Conservation (phyloP, 192 early-diverging fungal species). For the Entomortierella chlamydospora region DNA sequence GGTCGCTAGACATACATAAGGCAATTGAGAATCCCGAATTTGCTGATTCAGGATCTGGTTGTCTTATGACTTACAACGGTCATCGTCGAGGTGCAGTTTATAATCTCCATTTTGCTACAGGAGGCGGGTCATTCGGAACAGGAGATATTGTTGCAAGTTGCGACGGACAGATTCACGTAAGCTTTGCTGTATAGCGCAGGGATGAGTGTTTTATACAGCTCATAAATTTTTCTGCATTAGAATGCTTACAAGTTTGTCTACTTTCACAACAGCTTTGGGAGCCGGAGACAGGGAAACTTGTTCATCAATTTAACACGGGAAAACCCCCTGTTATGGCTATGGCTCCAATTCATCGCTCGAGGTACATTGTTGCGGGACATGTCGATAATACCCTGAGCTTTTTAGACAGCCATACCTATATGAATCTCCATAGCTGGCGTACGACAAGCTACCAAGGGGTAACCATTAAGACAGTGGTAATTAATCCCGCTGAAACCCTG, state of each 20-base stretch:
- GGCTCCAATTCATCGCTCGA: conserved; percentile 62
- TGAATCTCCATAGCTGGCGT: conserved; percentile 37
- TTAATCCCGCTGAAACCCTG: conserved; percentile 61
- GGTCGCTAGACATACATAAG: conserved; percentile 69
- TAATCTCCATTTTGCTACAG: conserved; percentile 65
- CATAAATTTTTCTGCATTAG: too few species aligned
- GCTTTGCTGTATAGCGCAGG: background rate
- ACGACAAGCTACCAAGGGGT: conserved; percentile 30
- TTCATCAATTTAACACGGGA: conserved; percentile 63
- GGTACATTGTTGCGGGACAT: conserved; percentile 62
- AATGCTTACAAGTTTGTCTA: too few species aligned
- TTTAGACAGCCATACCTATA: conserved; percentile 42
- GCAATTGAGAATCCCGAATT: conserved; percentile 66
- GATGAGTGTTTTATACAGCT: too few species aligned
- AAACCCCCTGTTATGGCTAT: conserved; percentile 59
- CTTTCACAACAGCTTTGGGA: too few species aligned
- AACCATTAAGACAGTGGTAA: conserved; percentile 53
- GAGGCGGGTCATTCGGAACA: conserved; percentile 54
- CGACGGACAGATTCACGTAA: conserved; percentile 71
- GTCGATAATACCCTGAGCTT: conserved; percentile 62
- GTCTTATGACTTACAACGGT: conserved; percentile 63
- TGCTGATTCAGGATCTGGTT: conserved; percentile 62
- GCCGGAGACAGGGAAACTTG: conserved; percentile 61
- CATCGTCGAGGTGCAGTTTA: conserved; percentile 60
- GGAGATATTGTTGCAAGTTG: conserved; percentile 66